Conservation (phyloP, 2,329 filamentous ascomycete genomes). For the Cytospora leucostoma region DNA sequence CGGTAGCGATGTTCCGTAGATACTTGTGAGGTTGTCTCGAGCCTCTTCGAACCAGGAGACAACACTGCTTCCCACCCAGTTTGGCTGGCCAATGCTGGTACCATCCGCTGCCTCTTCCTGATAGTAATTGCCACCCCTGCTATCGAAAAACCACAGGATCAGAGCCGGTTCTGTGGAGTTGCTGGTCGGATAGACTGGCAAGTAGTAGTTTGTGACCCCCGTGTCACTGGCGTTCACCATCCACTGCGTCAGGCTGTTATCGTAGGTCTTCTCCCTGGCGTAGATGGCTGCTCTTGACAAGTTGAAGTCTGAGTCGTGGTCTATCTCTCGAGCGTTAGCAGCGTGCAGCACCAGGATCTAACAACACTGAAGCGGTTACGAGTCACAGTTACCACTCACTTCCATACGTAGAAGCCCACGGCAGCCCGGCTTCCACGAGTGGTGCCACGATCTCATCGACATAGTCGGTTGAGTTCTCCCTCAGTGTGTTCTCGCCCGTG, state of each 20-base stretch:
- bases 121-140: constrained; percentile 42
- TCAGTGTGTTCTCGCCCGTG: constrained; percentile 52
- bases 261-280: constrained; percentile 20
- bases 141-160: constrained; percentile 66
- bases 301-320: constrained; percentile 55
- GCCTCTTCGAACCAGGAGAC: constrained; percentile 48
- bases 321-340: constrained; percentile 38
- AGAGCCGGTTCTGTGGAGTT: constrained; percentile 29
- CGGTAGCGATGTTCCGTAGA: constrained; percentile 40
- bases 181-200: constrained; percentile 14
- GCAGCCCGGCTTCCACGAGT: constrained; percentile 44
- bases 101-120: constrained; percentile 28
- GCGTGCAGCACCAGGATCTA: too few species aligned
- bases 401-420: constrained; percentile 55
- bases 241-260: constrained; percentile 19
- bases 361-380: background rate
- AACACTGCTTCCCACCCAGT: constrained; percentile 49
- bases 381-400: background rate
- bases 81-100: constrained; percentile 30
- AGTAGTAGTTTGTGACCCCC: constrained; percentile 22
- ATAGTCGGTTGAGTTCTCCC: constrained; percentile 46
- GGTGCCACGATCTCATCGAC: constrained; percentile 49
- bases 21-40: constrained; percentile 34
- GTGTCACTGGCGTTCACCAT: constrained; percentile 7
- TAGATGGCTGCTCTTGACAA: constrained; percentile 39